Base-by-base conservation (phyloP, 345 rosid genomes). In the Aquilaria sinensis region DNA sequence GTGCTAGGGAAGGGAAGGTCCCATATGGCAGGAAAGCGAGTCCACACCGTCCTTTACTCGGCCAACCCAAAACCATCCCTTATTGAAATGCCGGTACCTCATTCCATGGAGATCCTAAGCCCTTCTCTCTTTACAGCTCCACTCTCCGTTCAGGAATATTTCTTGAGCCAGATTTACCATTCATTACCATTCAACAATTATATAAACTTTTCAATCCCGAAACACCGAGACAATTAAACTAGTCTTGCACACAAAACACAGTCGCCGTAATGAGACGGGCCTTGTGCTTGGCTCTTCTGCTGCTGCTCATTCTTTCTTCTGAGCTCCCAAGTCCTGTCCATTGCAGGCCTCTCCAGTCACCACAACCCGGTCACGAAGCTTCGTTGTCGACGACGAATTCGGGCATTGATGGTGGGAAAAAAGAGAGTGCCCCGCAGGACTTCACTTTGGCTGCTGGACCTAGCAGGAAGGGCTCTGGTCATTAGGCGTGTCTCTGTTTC, bases 381-480 rank as follows among this genome's bases (percentile, higher is more conserved):
- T 50, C 65, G 41, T 34, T 47, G 16, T 52, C 57, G 23, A 23
- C 23, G 23, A 23, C 23, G 7, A 52, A 16, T 34, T 45, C 52
- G 5, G 59, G 14, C 43, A 31, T 31, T 43, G 52, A 55, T 29
- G 15, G 63, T 14, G 30, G 15, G 2, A 37, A 2, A 33, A 31
- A 7, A 37, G 63, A 4, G 58, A 51, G 76, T 31, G 16, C 68
- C 31, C 62, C 57, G 43, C 43, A 37, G 43, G 43, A 37, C 7
- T 37, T 68, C 23, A 31, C 60, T 47, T 9, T 66, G 84, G 61
- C 78, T 57, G 59, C 90, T 5, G 90, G 90, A 47, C 90, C 86
- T 23, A 81, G 85, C 77, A 52, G 80, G 72, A 80, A 72, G 78
- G 90, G 90, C 41, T 51, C 83, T 30, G 90, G 90, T 33, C 90